phyloP scores from a whole-genome alignment of 1,139 yeast species.

The Scheffersomyces stambukii region DNA sequence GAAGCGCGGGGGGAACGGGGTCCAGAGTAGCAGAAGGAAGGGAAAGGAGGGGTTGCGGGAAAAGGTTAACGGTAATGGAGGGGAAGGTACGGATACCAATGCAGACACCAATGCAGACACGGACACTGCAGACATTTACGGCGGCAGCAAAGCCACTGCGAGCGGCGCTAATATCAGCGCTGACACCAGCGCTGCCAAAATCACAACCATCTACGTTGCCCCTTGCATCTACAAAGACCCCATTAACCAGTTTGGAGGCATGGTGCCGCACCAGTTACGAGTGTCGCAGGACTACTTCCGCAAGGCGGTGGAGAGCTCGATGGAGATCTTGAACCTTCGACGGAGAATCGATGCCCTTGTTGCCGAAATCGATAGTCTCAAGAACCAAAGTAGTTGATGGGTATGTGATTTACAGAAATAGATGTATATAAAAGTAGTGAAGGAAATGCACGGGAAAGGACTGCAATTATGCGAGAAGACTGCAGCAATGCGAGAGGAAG shows the following conservation, averaged over 20 bases:
- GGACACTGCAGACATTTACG: no score
- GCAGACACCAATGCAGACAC: no score
- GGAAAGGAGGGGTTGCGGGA: neutral
- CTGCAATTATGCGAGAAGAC: no score
- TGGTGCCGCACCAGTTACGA: conserved; percentile 42
- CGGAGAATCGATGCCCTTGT: conserved; percentile 16
- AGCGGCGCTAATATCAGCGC: conserved; percentile 1
- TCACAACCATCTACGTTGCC: no score
- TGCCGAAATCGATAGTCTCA: conserved; percentile 13
- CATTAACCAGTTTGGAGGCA: conserved; percentile 45
- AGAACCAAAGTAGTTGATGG: conserved; percentile 1
- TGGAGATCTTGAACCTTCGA: conserved; percentile 26
- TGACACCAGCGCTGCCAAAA: neutral
- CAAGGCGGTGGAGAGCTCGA: conserved; percentile 22
- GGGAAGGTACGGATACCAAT: neutral
- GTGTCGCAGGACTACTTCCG: conserved; percentile 36
- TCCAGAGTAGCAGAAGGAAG: conserved; percentile 2
- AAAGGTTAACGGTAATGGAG: conserved; percentile 1
- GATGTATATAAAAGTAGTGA: no score
- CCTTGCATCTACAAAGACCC: conserved; percentile 28
- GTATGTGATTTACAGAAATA: conserved; percentile 1
- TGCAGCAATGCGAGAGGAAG: no score
- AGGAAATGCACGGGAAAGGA: no score
- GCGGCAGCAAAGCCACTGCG: neutral
- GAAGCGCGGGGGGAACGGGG: conserved; percentile 5